Base-by-base conservation (phyloP, 306 rosid genomes). In the Begonia loranthoides region DNA sequence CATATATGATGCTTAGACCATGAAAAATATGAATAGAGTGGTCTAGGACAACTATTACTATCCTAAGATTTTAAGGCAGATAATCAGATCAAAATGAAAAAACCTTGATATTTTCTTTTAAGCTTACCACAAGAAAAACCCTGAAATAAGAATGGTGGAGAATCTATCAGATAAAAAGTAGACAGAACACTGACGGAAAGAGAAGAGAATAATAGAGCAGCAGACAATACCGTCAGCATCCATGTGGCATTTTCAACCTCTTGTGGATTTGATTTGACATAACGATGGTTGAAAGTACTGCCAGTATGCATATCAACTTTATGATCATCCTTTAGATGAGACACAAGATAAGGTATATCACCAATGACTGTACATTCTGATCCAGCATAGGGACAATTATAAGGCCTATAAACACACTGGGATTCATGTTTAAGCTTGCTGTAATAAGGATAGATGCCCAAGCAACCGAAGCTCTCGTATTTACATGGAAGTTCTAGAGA, bases 231-330 rank as follows among this genome's bases (percentile, higher is more conserved):
- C 94, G 96, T 88, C 52, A 88, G 71, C 95, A 88, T 84, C 95
- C 96, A 88, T 2, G 96, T 88, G 15, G 96, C 96, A 36, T 88
- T 88, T 84, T 88, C 96, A 49, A 88, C 95, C 69, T 88, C 95
- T 65, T 84, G 95, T 9, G 96, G 95, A 68, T 88, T 84, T 57
- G 95, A 84, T 72, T 88, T 88, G 70, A 88, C 96, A 17, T 88
- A 84, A 10, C 96, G 93, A 69, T 88, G 96, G 71, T 88, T 88
- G 66, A 88, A 88, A 55, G 96, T 84, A 78, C 93, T 79, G 36
- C 96, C 96, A 67, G 21, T 75, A 71, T 88, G 96, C 96, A 88
- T 88, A 74, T 88, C 96, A 59, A 88, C 96, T 65, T 88, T 88
- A 79, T 88, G 95, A 65, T 88, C 88, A 7, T 84, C 93, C 72